Conservation (phyloP, 345 rosid genomes). For the Luvunga scandens region DNA sequence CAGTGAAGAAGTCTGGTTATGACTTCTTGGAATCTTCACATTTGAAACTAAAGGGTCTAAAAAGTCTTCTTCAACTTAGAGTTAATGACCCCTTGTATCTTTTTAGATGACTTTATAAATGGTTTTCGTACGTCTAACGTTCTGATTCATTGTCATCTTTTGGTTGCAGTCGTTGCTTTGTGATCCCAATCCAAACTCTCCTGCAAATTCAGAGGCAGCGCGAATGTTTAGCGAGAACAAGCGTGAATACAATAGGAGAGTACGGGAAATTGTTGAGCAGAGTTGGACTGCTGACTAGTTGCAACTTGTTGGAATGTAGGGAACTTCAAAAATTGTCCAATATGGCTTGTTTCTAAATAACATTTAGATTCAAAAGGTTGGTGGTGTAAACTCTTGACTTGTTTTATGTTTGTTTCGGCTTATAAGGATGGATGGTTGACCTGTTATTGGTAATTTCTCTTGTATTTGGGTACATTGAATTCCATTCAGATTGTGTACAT, state of each 20-base stretch:
- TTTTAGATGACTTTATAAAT: not conserved
- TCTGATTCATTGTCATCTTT: not conserved
- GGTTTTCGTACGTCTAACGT: not conserved
- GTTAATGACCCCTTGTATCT: not conserved
- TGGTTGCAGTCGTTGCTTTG: conserved; percentile 78
- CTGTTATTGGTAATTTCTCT: conserved; percentile 10
- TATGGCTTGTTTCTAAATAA: conserved; percentile 30
- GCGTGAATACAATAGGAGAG: conserved; percentile 90
- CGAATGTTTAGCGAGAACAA: conserved; percentile 93
- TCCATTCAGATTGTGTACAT: not conserved
- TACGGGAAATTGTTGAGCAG: conserved; percentile 86
- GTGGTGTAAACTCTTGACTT: conserved; percentile 15
- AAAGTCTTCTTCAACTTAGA: not conserved
- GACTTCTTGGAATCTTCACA: not conserved
- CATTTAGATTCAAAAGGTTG: conserved; percentile 12
- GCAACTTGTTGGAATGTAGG: conserved; percentile 8
- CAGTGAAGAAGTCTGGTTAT: not conserved
- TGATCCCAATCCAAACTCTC: conserved; percentile 96
- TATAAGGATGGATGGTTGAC: conserved; percentile 19
- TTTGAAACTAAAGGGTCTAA: not conserved
- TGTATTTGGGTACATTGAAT: not conserved
- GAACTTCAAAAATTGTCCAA: conserved; percentile 19
- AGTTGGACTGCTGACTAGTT: conserved; percentile 92
- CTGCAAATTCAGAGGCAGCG: conserved; percentile 98
- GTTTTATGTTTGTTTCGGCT: conserved; percentile 19